phyloP scores from a whole-genome alignment of 78 protist species.

The Dictyostelium intermedium region DNA sequence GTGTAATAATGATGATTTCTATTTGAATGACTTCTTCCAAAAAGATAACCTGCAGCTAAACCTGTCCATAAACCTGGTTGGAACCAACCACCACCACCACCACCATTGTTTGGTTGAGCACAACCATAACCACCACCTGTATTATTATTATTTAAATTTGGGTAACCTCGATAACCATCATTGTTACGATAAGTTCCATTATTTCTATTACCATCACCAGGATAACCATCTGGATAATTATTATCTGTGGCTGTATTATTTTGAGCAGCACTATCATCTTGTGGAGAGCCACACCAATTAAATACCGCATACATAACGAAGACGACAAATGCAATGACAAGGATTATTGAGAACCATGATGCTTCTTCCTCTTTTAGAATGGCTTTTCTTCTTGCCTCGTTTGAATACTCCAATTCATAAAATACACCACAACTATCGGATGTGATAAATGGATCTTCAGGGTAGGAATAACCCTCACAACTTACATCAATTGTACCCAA shows the following conservation, averaged over 20 bases:
- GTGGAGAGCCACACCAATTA: neutral
- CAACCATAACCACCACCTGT: neutral
- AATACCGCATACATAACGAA: neutral
- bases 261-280: neutral
- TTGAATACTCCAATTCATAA: slow-evolving; percentile 46
- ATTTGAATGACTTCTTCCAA: slow-evolving; percentile 22
- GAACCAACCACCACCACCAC: neutral
- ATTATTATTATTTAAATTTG: neutral
- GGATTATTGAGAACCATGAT: neutral
- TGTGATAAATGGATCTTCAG: slow-evolving; percentile 20
- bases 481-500: slow-evolving; percentile 41
- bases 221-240: neutral
- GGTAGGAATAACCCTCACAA: slow-evolving; percentile 44
- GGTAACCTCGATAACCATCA: neutral
- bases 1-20: neutral
- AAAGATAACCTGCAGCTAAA: neutral
- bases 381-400: neutral
- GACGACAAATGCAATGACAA: neutral
- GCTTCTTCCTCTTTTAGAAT: neutral
- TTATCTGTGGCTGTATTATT: neutral
- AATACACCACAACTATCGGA: slow-evolving; percentile 23
- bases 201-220: neutral
- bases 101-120: neutral
- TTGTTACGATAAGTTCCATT: neutral
- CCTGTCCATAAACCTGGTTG: slow-evolving; percentile 39